Evolutionary conservation across 352 stramenopile genomes (phyloP), one percentile per base, ranked within the genome.

Genomic region (Saprolegnia parasitica): DNA sequence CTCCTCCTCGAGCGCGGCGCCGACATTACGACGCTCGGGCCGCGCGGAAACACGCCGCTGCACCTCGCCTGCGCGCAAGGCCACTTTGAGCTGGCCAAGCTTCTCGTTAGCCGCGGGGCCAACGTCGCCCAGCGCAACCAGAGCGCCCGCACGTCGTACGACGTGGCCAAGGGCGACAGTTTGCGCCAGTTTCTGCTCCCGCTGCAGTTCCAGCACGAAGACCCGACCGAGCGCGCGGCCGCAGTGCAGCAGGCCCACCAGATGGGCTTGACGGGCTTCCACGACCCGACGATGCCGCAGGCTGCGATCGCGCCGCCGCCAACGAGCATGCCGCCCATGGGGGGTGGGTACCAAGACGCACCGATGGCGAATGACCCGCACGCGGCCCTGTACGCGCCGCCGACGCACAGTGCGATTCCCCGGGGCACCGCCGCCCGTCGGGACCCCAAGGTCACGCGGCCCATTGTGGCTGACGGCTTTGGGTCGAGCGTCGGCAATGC

Each of bases 401-500:
- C 86, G 18, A 91, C 84, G 18, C 86, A 94, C 72, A 92, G 82
- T 60, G 86, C 86, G 39, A 94, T 94, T 71, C 84, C 86, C 62
- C 81, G 84, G 21, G 71, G 68, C 20, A 73, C 71, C 1, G 73
- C 71, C 26, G 78, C 79, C 18, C 79, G 84, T 40, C 80, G 88
- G 67, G 83, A 83, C 40, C 80, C 80, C 8, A 83, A 83, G 49
- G 82, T 90, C 65, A 91, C 91, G 63, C 87, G 87, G 37, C 84
- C 86, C 23, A 95, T 96, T 40, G 83, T 95, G 66, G 85, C 88
- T 0, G 89, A 96, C 66, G 89, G 89, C 29, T 96, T 96, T 65
- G 89, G 89, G 46, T 88, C 85, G 15, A 96, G 86, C 62, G 89
- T 96, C 6, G 89, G 89, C 57, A 96, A 96, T 63, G 81, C 91